These are phyloP conservation scores for Cichorium intybus DNA, from an alignment of 140 eudicot species.

Conservation along the genomic window DNA sequence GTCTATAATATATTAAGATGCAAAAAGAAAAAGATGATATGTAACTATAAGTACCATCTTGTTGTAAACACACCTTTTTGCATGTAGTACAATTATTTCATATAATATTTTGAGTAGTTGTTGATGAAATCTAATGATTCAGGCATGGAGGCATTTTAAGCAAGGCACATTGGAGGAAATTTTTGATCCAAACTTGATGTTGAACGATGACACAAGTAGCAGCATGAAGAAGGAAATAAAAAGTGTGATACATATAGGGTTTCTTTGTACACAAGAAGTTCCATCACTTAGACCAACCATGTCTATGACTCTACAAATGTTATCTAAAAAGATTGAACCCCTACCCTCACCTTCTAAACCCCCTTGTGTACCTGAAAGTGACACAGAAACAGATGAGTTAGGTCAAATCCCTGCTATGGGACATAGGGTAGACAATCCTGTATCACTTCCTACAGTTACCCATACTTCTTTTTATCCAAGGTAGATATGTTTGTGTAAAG, in stretches of 20 bases:
- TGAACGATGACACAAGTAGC: slow-evolving; percentile 27
- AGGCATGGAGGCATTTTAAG: slow-evolving; percentile 84
- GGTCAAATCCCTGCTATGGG: slow-evolving; percentile 20
- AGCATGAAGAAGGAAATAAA: slow-evolving; percentile 37
- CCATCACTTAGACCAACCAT: slow-evolving; percentile 76
- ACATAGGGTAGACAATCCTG: slow-evolving; percentile 21
- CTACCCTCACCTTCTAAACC: slow-evolving; percentile 74
- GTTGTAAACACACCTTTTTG: neutral
- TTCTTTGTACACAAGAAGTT: slow-evolving; percentile 76
- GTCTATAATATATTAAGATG: no score
- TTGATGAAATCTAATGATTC: no score
- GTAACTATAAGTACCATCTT: no score
- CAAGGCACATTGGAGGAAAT: slow-evolving; percentile 49
- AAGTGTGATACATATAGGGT: slow-evolving; percentile 77
- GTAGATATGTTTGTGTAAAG: slow-evolving; percentile 15
- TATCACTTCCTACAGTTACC: slow-evolving; percentile 55
- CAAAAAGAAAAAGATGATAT: no score
- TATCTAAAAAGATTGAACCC: slow-evolving; percentile 48
- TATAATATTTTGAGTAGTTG: neutral
- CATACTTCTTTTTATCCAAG: slow-evolving; percentile 55
- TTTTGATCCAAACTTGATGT: slow-evolving; percentile 60
- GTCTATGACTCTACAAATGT: slow-evolving; percentile 69
- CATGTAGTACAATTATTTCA: neutral
- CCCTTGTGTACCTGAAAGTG: slow-evolving; percentile 58
- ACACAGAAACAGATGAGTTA: slow-evolving; percentile 43